Percentiles rank a stretch among this genome's conserved stretches.
Conservation (phyloP, 2,329 filamentous ascomycete species). For the Hypoxylon sp. region DNA sequence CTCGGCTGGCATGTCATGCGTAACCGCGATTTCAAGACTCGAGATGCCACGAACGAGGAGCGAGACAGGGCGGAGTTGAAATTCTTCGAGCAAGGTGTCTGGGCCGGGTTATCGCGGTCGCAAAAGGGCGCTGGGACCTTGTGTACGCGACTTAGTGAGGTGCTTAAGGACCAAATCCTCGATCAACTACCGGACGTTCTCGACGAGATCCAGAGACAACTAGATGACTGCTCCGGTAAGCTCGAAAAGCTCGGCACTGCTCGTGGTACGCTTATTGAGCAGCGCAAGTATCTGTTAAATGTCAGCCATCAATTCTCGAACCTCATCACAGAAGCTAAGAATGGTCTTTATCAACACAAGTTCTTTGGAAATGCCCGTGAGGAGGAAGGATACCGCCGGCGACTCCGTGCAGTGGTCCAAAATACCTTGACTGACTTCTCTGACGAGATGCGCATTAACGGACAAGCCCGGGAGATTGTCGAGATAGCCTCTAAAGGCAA, state of each 20-base stretch:
- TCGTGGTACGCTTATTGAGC: constrained; percentile 38
- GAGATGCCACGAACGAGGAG: constrained; percentile 25
- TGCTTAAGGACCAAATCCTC: constrained; percentile 44
- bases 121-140: constrained; percentile 39
- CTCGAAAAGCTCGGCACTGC: constrained; percentile 43
- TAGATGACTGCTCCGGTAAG: constrained; percentile 36
- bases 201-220: constrained; percentile 43
- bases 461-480: constrained; percentile 31
- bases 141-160: constrained; percentile 41
- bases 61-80: constrained; percentile 24
- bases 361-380: constrained; percentile 44
- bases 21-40: constrained; percentile 46
- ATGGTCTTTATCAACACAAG: constrained; percentile 43
- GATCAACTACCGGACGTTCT: constrained; percentile 46
- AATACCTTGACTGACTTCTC: constrained; percentile 41
- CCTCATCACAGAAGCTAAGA: constrained; percentile 42
- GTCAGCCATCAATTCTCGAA: constrained; percentile 43
- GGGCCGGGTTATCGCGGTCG: constrained; percentile 28
- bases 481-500: background rate
- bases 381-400: constrained; percentile 32
- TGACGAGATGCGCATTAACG: constrained; percentile 37
- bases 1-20: constrained; percentile 62
- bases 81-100: constrained; percentile 35
- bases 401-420: constrained; percentile 44
- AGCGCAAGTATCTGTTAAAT: constrained; percentile 45